Percentiles rank a stretch among this genome's conserved stretches.
Evolutionary conservation across 1,284 basidiomycete genomes (phyloP).

Genomic region (Papiliotrema nemorosa): DNA sequence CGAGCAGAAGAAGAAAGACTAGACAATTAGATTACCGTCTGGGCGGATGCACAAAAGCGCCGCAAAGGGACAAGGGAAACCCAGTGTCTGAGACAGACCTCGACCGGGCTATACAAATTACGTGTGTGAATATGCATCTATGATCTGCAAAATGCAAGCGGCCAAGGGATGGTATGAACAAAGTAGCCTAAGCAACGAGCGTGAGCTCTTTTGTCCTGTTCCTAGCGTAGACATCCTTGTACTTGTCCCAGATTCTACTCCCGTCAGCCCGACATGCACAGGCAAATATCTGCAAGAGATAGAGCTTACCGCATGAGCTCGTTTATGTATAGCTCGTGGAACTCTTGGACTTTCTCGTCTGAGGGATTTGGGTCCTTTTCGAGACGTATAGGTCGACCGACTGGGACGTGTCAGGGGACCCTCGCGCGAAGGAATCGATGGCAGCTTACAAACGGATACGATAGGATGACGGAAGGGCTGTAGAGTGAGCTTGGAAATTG

Average conservation of each 20-base stretch:
- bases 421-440: not conserved
- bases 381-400: slow-evolving; percentile 84
- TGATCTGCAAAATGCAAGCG: too few relatives aligned
- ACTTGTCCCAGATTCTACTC: slow-evolving; percentile 86
- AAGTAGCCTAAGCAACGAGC: slow-evolving; percentile 34
- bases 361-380: slow-evolving; percentile 73
- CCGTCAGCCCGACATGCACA: slow-evolving; percentile 1
- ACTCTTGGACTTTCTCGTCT: slow-evolving; percentile 70
- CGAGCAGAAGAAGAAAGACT: slow-evolving; percentile 25
- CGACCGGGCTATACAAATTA: too few relatives aligned
- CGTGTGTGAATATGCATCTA: too few relatives aligned
- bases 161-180: not conserved
- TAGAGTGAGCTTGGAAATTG: not conserved
- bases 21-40: too few relatives aligned
- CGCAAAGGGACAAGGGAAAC: too few relatives aligned
- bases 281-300: too few relatives aligned
- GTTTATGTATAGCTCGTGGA: slow-evolving; percentile 85
- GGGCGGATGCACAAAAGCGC: too few relatives aligned
- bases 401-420: slow-evolving; percentile 47
- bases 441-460: slow-evolving; percentile 79
- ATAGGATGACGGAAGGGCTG: slow-evolving; percentile 89
- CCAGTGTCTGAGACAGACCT: too few relatives aligned
- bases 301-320: slow-evolving; percentile 71
- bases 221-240: slow-evolving; percentile 60
- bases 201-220: slow-evolving; percentile 49